Conservation (phyloP, 139 green algal species). For the Zygnema circumcarinatum region DNA sequence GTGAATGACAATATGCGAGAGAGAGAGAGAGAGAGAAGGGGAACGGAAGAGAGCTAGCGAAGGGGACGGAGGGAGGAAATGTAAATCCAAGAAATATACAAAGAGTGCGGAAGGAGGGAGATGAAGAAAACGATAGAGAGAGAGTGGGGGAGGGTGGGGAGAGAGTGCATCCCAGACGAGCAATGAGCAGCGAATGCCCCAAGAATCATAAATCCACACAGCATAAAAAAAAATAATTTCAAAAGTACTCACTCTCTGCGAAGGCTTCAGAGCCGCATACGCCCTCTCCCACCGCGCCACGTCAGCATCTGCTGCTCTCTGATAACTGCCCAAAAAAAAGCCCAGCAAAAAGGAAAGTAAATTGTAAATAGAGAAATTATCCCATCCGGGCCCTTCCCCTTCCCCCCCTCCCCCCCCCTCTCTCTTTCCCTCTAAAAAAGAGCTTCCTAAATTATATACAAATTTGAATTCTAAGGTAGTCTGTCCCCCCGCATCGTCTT, state of each 20-base stretch:
- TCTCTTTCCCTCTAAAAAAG: neutral
- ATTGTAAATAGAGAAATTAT: neutral
- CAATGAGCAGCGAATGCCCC: too few relatives aligned
- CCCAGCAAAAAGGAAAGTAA: neutral
- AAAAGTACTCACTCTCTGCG: conserved; percentile 34
- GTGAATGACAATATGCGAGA: neutral
- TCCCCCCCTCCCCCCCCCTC: neutral
- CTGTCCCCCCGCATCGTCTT: neutral
- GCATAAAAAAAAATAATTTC: too few relatives aligned
- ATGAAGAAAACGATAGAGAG: too few relatives aligned
- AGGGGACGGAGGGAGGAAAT: too few relatives aligned
- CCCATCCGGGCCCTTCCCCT: neutral
- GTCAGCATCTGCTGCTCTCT: conserved; percentile 11
- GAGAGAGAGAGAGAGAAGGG: too few relatives aligned
- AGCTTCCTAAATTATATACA: neutral
- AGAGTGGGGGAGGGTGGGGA: too few relatives aligned
- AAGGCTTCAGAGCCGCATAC: conserved; percentile 22
- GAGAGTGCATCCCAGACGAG: too few relatives aligned
- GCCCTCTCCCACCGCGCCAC: conserved; percentile 48
- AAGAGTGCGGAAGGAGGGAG: too few relatives aligned
- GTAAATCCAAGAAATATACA: too few relatives aligned
- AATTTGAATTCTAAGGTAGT: neutral
- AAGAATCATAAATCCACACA: too few relatives aligned
- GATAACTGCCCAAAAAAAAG: conserved; percentile 1
- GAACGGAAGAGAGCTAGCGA: too few relatives aligned